Conservation (phyloP, 148 eudicot genomes). For the Persicaria tinctoria region DNA sequence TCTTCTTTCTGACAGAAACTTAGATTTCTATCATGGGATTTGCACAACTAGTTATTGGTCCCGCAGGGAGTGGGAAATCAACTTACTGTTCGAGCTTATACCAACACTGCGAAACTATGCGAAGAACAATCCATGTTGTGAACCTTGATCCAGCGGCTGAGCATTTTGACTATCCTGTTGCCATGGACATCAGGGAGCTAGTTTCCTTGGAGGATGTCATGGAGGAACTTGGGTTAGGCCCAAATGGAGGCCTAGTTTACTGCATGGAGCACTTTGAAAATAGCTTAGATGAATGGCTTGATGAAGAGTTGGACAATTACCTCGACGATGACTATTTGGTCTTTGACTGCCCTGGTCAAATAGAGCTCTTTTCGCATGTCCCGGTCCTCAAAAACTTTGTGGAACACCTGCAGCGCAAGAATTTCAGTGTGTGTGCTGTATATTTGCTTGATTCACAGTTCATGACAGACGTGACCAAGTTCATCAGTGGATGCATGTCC, state of each 20-base stretch:
- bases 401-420: slow-evolving; percentile 72
- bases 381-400: slow-evolving; percentile 88
- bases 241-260: slow-evolving; percentile 85
- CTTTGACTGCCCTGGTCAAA: slow-evolving; percentile 97
- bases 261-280: slow-evolving; percentile 98
- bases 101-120: slow-evolving; percentile 65
- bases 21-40: slow-evolving; percentile 46
- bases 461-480: slow-evolving; percentile 94
- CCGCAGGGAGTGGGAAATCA: slow-evolving; percentile 88
- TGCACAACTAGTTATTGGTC: slow-evolving; percentile 81
- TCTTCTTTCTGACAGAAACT: not conserved
- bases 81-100: slow-evolving; percentile 88
- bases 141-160: slow-evolving; percentile 98
- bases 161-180: slow-evolving; percentile 86
- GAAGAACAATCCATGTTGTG: slow-evolving; percentile 60
- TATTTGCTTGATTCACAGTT: slow-evolving; percentile 97
- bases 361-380: slow-evolving; percentile 91
- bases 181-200: slow-evolving; percentile 81
- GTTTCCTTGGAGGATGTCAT: slow-evolving; percentile 88
- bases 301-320: slow-evolving; percentile 75
- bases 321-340: slow-evolving; percentile 86
- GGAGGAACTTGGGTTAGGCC: slow-evolving; percentile 90
- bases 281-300: slow-evolving; percentile 84
- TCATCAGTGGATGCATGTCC: slow-evolving; percentile 92
- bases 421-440: slow-evolving; percentile 88